Base-by-base conservation (phyloP, 495 filamentous ascomycete species). In the Aspergillus affinis region DNA sequence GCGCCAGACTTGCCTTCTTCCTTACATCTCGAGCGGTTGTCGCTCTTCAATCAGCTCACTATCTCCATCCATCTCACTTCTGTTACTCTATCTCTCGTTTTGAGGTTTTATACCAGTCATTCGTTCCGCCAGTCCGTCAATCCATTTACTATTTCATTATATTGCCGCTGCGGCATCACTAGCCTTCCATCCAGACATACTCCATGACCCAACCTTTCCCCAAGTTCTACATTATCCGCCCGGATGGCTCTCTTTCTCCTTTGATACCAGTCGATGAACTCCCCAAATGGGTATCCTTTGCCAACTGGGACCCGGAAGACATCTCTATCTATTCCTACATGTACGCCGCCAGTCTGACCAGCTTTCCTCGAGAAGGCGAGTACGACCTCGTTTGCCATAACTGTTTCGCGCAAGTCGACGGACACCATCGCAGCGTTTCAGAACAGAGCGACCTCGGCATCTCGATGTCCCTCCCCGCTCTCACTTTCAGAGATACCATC, bases 301-400 rank as follows among this genome's bases (percentile, higher is more conserved):
- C 66, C 50, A 57, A 64, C 52, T 65, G 55, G 54, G 55, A 67
- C 10, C 67, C 63, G 30, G 58, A 65, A 12, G 60, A 70, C n/a
- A 18, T 45, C 1, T 32, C 32, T 4, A 53, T 70, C 36, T 63
- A 51, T 44, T 44, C 56, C 20, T 48, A 51, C 3, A 64, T 76
- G 65, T 55, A 68, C 12, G 68, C 69, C 20, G 73, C 59, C 3
- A 68, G 65, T 13, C 54, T 55, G 47, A 66, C 21, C 23, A 54
- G 19, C 7, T 66, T 71, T 3, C 69, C 68, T 9, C 74, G 76
- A 3, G 60, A 65, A 10, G 74, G 72, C 2, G 74, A 77, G 45
- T 78, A 74, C 60, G 70, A 78, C 18, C 67, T 76, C 20, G 57
- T 75, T 26, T 78, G 76, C 55, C 63, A 62, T n/a, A 55, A 76